Base-by-base conservation (phyloP, 140 eudicot species). In the Bidens hawaiensis region DNA sequence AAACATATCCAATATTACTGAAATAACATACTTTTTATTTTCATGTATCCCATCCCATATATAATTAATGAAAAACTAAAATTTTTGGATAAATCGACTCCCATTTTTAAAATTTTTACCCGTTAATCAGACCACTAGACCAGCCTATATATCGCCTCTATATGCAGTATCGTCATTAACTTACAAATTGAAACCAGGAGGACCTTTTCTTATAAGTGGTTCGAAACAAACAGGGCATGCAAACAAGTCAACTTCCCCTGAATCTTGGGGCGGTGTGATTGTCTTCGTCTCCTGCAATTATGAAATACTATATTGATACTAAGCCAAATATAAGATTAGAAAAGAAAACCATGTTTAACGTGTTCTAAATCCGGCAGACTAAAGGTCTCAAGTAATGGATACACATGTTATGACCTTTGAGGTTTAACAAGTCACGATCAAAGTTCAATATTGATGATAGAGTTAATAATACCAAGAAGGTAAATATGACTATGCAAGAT, bases 191-290 rank as follows among this genome's bases (percentile, higher is more conserved):
- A 93, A 85, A 50, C 96, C 99, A 1, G 93, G 46, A 65, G 99
- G 99, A 4, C 99, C 99, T 74, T 85, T 93, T 74, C 99, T 75
- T 58, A 84, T 81, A 31, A 93, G 82, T 1, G 96, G 99, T 34
- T 87, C 95, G 23, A 84, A 93, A 82, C 99, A 93, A 38, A 93
- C 78, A 10, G 99, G 93, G 66, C 99, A 93, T 22, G 99, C 85
- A 69, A 88, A 82, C 51, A 84, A 76, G 18, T 87, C 93, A 18
- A 34, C 71, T 64, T 80, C 75, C 13, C 79, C 73, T 19, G 69
- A 30, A 43, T 62, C 83, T 46, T 76, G 55, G 16, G 68, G 31
- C 50, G 62, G 71, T 33, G 68, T 78, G 69, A 62, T 61, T 12
- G 71, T 61, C 70, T 74, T 93, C 99, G 71, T 61, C 70, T 74